Evolutionary conservation across 2,329 filamentous ascomycete species (phyloP), one percentile per base, ranked within the genome.

Genomic region (Ascochyta fabae): DNA sequence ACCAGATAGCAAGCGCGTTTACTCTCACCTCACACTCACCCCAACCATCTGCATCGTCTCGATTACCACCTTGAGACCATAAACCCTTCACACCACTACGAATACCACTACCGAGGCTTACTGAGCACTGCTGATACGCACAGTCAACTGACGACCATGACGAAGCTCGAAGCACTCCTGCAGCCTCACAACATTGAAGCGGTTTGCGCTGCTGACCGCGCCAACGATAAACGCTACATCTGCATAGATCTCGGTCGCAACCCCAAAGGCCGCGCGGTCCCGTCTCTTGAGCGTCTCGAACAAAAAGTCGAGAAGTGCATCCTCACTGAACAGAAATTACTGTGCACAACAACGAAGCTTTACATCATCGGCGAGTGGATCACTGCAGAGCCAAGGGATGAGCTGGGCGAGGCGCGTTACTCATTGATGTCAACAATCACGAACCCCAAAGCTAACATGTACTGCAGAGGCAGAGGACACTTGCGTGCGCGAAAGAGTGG

Each of bases 321-420:
- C 4, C 26, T 50, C 15, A 41, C 58, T 1, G 33, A 52, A 19
- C n/a, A 46, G 2, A 42, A 57, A 12, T 19, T 10, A 2, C 6
- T 38, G 12, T 35, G 27, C 31, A 26, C 38, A 9, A 53, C 56
- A 0, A 70, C 54, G 2, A 71, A 70, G 48, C 42, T 73, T 5
- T 68, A 72, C 38, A 47, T 74, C 16, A 26, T 67, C 1, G 71
- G 71, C 6, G 59, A 65, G 3, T 72, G 67, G 66, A 61, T 47
- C 13, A 43, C 53, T 6, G 42, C 46, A 12, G 29, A 16, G 9
- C 19, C 10, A 4, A 39, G 31, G 0, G 16, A 29, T 4, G 13
- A 10, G 1, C 13, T 26, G 13, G 36, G 27, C 6, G 52, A 57
- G 16, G 56, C 53, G 27, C 41, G 26, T 12, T n/a, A 15, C 12